These are phyloP conservation scores for Candida pseudoviswanathii DNA, from an alignment of 1,139 yeast species.

Conservation along the genomic window DNA sequence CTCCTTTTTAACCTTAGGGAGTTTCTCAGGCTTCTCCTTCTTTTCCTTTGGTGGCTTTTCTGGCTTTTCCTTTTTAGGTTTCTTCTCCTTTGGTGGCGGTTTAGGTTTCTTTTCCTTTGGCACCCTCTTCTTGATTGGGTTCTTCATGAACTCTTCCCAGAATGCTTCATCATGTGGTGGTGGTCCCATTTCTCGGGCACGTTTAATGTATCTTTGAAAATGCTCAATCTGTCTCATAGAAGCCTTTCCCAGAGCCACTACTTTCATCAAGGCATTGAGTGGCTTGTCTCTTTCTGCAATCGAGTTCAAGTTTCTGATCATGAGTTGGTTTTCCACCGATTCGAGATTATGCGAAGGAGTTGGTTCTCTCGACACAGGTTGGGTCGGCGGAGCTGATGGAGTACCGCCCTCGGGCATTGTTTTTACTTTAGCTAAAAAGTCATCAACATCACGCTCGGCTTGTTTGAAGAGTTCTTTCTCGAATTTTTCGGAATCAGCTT, in stretches of 20 bases:
- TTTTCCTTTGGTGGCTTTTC: constrained; percentile 16
- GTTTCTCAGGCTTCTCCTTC: constrained; percentile 25
- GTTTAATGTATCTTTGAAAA: constrained; percentile 76
- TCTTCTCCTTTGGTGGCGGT: constrained; percentile 7
- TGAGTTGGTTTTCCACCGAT: constrained; percentile 68
- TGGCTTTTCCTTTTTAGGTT: constrained; percentile 22
- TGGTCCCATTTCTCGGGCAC: constrained; percentile 78
- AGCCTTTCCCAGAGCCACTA: constrained; percentile 82
- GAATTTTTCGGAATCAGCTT: not conserved
- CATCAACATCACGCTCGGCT: not conserved
- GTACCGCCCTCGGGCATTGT: not conserved
- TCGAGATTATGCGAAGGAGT: constrained; percentile 45
- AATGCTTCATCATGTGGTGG: constrained; percentile 42
- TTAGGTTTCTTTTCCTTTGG: constrained; percentile 3
- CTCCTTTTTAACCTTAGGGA: constrained; percentile 22
- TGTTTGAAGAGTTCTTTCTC: not conserved
- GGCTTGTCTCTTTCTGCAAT: constrained; percentile 76
- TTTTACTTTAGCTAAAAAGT: not conserved
- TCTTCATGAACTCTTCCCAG: constrained; percentile 1
- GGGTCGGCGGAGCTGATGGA: not conserved
- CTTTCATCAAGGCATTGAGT: constrained; percentile 71
- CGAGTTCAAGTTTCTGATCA: constrained; percentile 80
- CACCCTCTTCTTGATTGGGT: not conserved
- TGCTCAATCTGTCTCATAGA: constrained; percentile 66
- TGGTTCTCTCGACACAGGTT: not conserved